Base-by-base conservation (phyloP, 2,329 filamentous ascomycete genomes). In the Chaetomium olivaceum region DNA sequence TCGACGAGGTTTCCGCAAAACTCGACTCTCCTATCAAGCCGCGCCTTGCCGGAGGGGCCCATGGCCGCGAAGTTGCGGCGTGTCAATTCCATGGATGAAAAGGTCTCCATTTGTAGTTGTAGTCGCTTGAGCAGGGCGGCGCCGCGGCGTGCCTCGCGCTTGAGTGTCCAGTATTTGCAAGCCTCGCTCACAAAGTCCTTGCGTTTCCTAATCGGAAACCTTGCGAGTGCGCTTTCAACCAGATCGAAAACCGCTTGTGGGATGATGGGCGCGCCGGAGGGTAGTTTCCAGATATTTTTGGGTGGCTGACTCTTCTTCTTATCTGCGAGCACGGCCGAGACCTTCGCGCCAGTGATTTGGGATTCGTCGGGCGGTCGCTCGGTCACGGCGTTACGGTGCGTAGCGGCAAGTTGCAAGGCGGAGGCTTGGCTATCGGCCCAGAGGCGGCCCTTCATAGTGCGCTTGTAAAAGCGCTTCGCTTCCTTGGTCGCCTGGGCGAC, bases 141-240 rank as follows among this genome's bases (percentile, higher is more conserved):
- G 56, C 95, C 95, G 65, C 95, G 86, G 39, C 95, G 88, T 68
- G 94, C 91, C 77, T 99, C 95, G 63, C 95, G 88, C 80, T 99
- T 99, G 69, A 99, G 79, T 0, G 95, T 98, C 95, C 95, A 99
- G 78, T 98, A 99, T 72, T 92, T 93, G 80, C 94, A 98, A 1
- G 91, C 91, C 77, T 97, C 94, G 64, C 92, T 90, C 2, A 96
- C 89, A 76, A 92, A 99, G 67, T 97, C 93, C 75, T 96, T 97
- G 61, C 93, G 88, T 75, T 95, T 96, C 33, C 90, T 87, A 65
- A 88, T 80, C 43, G 87, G 87, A 76, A 98, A 98, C 57, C 92
- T 88, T 68, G 89, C 87, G 39, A 99, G 83, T 0, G 93, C 91
- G 54, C 87, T 87, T 71, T 97, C 91, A 25, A 99, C 92, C 31